Evolutionary conservation across 495 filamentous ascomycete species (phyloP), one percentile per base, ranked within the genome.

Genomic region (Glutinoglossum americanum): DNA sequence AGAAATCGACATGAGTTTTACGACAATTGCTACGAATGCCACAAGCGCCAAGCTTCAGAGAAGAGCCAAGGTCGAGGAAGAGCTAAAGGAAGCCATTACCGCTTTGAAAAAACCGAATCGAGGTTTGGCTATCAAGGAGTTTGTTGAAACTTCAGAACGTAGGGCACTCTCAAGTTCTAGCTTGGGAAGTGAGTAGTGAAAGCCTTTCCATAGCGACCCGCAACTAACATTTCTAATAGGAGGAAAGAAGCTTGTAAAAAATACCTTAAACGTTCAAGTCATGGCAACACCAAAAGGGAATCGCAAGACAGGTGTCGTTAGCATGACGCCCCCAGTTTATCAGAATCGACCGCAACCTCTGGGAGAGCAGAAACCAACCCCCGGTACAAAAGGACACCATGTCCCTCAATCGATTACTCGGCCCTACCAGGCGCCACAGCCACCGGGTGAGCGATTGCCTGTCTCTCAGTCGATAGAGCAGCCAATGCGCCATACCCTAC

Each of bases 101-200:
- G 74, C 85, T 1, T 71, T 97, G 28, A 85, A 88, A 62, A 94
- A 83, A 67, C 92, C 92, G 5, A 94, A 96, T 64, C 76, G 92
- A 57, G 76, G 82, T 6, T 71, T 90, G 45, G 87, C 85, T 13
- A 81, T 80, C 13, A 80, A 81, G 61, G 81, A 82, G 54, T 72
- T 87, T 41, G 83, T 77, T 7, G 80, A 90, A 3, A 80, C 78
- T 55, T 79, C 79, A 10, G 82, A 85, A 60, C 80, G 77, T 63
- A 75, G 84, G 37, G 44, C 25, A 27, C 28, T 48, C 13, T 15
- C 9, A 0, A 19, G 30, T 3, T 17, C 37, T 51, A n/a, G 19
- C 19, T 44, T 25, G 19, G 27, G 10, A 17, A 53, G 48, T 58
- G 19, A 33, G 39, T 33, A 26, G 39, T 1, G 15, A 48, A 35